Base-by-base conservation (phyloP, 192 early-diverging fungal species). In the Chytriomyces confervae region DNA sequence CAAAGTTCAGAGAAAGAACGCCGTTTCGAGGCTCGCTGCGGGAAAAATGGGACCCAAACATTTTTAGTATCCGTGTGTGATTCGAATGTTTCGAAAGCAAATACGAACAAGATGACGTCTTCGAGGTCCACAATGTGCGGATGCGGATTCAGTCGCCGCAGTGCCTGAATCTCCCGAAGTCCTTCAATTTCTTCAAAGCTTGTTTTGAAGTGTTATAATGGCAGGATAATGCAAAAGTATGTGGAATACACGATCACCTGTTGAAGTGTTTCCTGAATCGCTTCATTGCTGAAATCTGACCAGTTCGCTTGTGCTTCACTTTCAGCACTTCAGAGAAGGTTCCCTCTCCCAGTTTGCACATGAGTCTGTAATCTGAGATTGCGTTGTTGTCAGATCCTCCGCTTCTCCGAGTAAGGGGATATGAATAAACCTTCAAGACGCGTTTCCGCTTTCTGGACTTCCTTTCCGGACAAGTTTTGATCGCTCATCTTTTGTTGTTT, bases 311-410 rank as follows among this genome's bases (percentile, higher is more conserved):
- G 70, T 91, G 88, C 68, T 89, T 88, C 48, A 90, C 89, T 78
- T 87, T 88, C 45, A 91, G 76, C 48, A 91, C 89, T 62, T 89
- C 89, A 20, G 89, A 91, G 69, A 91, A 91, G 36, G 89, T 91
- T 36, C 89, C 89, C 76, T 91, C 89, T 46, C 89, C 89, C 11
- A 91, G 84, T 68, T 90, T 89, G 61, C 85, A 69, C 81, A 86
- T 84, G 62, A 91, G 47, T 44, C 87, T 77, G 69, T 84, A 91
- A 68, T 91, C 89, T 85, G 23, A 70, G n/a, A 9, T n/a, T 7
- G 69, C 7, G 23, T n/a, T 3, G 7, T 27, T 20, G 18, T 20
- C 50, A 24, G 50, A n/a, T 63, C 9, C 24, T n/a, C 24, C 9
- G 62, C 9, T 9, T n/a, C 7, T 24, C 24, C 7, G 18, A 27